phyloP scores from a whole-genome alignment of 345 rosid genomes.

The Camelina neglecta region DNA sequence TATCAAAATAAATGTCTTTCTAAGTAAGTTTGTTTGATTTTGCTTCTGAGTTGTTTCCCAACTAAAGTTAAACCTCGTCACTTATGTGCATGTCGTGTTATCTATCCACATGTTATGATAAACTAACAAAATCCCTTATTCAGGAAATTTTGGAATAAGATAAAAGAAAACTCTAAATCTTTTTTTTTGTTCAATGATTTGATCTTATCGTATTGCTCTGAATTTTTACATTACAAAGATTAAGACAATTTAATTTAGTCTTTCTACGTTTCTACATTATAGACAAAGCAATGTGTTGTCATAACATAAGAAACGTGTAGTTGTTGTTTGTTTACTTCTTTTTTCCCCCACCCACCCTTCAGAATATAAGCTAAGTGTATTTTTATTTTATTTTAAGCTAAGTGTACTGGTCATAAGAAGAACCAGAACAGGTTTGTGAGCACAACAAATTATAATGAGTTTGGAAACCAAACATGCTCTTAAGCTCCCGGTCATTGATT shows the following conservation, averaged over 20 bases:
- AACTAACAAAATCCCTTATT: neutral
- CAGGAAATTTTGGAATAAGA: neutral
- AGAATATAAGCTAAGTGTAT: neutral
- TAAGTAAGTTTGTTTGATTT: neutral
- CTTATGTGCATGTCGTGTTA: no score
- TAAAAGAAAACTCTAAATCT: neutral
- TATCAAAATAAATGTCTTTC: neutral
- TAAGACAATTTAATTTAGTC: neutral
- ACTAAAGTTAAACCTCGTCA: no score
- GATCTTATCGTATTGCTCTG: neutral
- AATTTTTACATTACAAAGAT: neutral
- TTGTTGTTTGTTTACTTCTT: neutral
- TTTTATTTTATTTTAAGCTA: neutral
- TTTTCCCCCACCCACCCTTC: neutral
- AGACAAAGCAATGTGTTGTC: neutral
- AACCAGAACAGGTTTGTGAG: constrained; percentile 10
- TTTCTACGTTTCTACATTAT: neutral
- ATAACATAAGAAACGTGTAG: neutral
- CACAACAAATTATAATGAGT: constrained; percentile 14
- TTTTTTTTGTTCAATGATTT: neutral
- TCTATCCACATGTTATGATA: neutral
- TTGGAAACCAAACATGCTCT: constrained; percentile 6
- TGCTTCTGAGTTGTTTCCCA: neutral
- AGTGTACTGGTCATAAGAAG: neutral
- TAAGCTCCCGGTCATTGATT: constrained; percentile 13